Evolutionary conservation across 345 rosid genomes (phyloP).

Genomic region (Linum tenue): DNA sequence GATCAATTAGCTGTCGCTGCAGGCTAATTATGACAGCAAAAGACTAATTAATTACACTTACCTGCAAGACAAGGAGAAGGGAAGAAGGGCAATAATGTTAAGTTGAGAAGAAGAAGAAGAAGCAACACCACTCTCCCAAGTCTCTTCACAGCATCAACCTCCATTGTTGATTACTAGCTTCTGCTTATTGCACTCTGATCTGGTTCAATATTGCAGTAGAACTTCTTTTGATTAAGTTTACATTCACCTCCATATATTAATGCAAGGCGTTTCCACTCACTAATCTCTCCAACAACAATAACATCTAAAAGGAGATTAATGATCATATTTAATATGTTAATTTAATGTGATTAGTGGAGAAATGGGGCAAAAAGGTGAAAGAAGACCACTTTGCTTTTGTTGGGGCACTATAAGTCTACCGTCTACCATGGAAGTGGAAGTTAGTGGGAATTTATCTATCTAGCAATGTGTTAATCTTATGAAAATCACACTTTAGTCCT

Average conservation of each 20-base stretch:
- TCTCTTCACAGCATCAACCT: slow-evolving; percentile 30
- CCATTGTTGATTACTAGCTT: slow-evolving; percentile 22
- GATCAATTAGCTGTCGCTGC: slow-evolving; percentile 5
- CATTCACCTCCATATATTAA: too few species aligned
- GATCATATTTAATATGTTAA: too few species aligned
- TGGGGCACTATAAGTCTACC: slow-evolving; percentile 44
- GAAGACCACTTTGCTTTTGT: slow-evolving; percentile 52
- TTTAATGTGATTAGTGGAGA: neutral
- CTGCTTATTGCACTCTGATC: slow-evolving; percentile 4
- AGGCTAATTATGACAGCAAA: neutral
- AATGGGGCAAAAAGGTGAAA: slow-evolving; percentile 30
- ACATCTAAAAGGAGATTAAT: too few species aligned
- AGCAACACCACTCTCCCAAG: neutral
- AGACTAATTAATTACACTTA: slow-evolving; percentile 8
- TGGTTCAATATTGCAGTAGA: slow-evolving; percentile 11
- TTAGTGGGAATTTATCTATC: too few species aligned
- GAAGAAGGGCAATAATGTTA: slow-evolving; percentile 23
- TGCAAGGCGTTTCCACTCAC: too few species aligned
- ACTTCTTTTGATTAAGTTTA: slow-evolving; percentile 3
- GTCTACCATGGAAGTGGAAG: neutral
- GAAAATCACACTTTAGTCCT: slow-evolving; percentile 2
- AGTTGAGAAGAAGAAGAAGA: slow-evolving; percentile 45
- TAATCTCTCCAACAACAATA: too few species aligned
- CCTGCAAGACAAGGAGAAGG: slow-evolving; percentile 41
- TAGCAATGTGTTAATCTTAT: slow-evolving; percentile 1